Percentiles rank a stretch among this genome's conserved stretches.
phyloP scores from a whole-genome alignment of 2,329 filamentous ascomycete species.

The Colletotrichum salicis region DNA sequence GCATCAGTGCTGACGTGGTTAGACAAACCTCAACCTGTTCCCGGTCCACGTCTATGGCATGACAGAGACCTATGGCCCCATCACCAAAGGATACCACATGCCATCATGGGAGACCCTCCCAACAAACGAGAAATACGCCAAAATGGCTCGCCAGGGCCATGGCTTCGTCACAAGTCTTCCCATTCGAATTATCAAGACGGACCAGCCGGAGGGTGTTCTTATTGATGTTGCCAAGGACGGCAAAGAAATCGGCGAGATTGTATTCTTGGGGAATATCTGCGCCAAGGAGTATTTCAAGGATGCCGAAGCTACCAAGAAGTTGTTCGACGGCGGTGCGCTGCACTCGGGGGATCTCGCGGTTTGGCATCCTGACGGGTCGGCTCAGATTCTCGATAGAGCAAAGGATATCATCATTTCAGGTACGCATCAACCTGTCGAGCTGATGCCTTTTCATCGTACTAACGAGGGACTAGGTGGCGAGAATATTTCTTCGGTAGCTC shows the following conservation, averaged over 20 bases:
- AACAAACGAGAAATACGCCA: slow-evolving; percentile 80
- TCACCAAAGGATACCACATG: slow-evolving; percentile 92
- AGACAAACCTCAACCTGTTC: slow-evolving; percentile 77
- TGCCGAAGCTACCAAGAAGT: slow-evolving; percentile 81
- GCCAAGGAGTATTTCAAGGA: slow-evolving; percentile 94
- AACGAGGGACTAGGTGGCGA: slow-evolving; percentile 75
- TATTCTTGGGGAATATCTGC: slow-evolving; percentile 93
- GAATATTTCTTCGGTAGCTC: slow-evolving; percentile 93
- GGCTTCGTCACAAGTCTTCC: slow-evolving; percentile 87
- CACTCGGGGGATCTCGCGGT: slow-evolving; percentile 95
- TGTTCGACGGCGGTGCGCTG: slow-evolving; percentile 87
- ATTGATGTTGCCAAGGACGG: slow-evolving; percentile 76
- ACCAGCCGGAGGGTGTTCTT: slow-evolving; percentile 74
- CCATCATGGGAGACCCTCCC: slow-evolving; percentile 84
- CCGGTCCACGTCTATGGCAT: slow-evolving; percentile 94
- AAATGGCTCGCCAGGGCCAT: slow-evolving; percentile 94
- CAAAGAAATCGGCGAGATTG: slow-evolving; percentile 83
- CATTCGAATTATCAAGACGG: slow-evolving; percentile 80
- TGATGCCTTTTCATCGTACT: not conserved
- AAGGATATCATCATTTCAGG: slow-evolving; percentile 99
- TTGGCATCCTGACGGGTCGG: slow-evolving; percentile 84
- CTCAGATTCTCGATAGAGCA: slow-evolving; percentile 91
- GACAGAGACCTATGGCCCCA: slow-evolving; percentile 91
- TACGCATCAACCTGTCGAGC: slow-evolving; percentile 49
- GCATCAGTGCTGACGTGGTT: slow-evolving; percentile 4